phyloP scores from a whole-genome alignment of 1,284 basidiomycete genomes.

The Ceratobasidium sp. region DNA sequence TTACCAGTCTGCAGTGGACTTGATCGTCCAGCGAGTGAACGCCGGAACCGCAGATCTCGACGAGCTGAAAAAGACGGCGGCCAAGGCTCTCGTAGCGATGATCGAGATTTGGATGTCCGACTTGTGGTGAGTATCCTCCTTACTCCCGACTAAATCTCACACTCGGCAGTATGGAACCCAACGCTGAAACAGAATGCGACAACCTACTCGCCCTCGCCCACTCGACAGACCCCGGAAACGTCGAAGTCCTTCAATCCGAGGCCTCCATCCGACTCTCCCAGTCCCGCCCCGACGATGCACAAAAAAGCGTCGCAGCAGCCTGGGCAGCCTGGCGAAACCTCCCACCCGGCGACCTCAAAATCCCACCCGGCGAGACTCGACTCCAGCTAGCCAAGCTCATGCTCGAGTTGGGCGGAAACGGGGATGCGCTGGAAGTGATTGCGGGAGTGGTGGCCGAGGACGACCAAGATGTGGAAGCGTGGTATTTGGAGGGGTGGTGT shows the following conservation, averaged over 20 bases:
- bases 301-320: slow-evolving; percentile 68
- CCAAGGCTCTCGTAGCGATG: slow-evolving; percentile 87
- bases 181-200: slow-evolving; percentile 83
- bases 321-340: slow-evolving; percentile 79
- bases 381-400: slow-evolving; percentile 82
- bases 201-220: slow-evolving; percentile 74
- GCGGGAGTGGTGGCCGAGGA: slow-evolving; percentile 82
- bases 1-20: slow-evolving; percentile 81
- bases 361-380: slow-evolving; percentile 79
- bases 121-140: slow-evolving; percentile 70
- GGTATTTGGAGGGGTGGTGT: slow-evolving; percentile 95
- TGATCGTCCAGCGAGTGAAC: slow-evolving; percentile 73
- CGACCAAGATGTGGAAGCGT: slow-evolving; percentile 88
- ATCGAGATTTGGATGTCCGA: slow-evolving; percentile 98
- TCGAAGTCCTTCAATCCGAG: slow-evolving; percentile 81
- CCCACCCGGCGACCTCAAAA: slow-evolving; percentile 68
- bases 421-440: slow-evolving; percentile 76
- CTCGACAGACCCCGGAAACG: slow-evolving; percentile 75
- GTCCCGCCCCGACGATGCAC: slow-evolving; percentile 80
- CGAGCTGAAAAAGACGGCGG: slow-evolving; percentile 75
- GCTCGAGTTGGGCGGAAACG: slow-evolving; percentile 76
- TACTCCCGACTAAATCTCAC: neutral
- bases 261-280: slow-evolving; percentile 92
- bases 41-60: slow-evolving; percentile 57
- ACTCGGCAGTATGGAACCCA: slow-evolving; percentile 74